Percentiles rank a stretch among this genome's conserved stretches.
phyloP scores from a whole-genome alignment of 495 filamentous ascomycete genomes.

The Chaetomidium leptoderma region DNA sequence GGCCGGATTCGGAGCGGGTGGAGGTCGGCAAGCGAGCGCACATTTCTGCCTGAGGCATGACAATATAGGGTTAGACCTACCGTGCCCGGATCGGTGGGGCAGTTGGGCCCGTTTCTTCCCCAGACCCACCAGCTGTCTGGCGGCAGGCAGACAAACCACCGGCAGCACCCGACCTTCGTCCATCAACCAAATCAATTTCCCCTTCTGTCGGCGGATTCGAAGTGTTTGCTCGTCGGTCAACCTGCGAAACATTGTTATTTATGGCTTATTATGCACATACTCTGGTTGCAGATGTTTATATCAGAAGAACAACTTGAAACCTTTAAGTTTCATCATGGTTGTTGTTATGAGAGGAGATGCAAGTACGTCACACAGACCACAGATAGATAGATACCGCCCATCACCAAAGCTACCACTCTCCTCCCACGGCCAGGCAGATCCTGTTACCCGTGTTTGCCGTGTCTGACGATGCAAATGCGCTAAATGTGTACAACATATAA shows the following conservation, averaged over 20 bases:
- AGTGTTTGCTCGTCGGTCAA: no score
- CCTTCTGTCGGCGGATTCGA: no score
- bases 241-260: no score
- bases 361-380: no score
- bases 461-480: background rate
- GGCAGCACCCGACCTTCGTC: background rate
- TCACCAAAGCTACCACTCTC: no score
- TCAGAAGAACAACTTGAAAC: no score
- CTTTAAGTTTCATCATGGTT: no score
- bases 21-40: slow-evolving; percentile 35
- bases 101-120: background rate
- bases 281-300: no score
- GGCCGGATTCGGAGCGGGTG: slow-evolving; percentile 30
- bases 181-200: background rate
- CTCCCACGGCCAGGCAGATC: no score
- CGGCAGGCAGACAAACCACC: background rate
- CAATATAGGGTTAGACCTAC: slow-evolving; percentile 50
- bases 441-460: background rate
- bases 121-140: slow-evolving; percentile 17
- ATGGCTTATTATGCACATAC: no score
- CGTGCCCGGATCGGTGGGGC: slow-evolving; percentile 20
- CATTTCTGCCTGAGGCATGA: slow-evolving; percentile 36
- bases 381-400: background rate
- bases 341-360: background rate
- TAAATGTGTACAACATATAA: background rate